Conservation (phyloP, 192 early-diverging fungal species). For the Coemansia sp. region DNA sequence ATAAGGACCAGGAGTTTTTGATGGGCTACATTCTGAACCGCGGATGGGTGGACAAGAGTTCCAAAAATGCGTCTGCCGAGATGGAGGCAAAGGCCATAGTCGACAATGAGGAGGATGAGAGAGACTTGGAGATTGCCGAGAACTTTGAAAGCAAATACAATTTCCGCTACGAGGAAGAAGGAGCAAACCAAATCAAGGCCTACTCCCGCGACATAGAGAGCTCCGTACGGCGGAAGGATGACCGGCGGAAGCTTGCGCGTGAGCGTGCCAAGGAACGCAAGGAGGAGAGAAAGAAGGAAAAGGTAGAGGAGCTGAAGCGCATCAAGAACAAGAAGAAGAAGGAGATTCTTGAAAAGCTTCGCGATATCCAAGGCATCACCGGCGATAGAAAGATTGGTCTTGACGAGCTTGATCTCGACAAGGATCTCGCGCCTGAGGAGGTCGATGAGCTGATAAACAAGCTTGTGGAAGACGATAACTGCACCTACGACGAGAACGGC, state of each 20-base stretch:
- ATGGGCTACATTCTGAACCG: slow-evolving; percentile 92
- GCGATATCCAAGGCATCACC: slow-evolving; percentile 84
- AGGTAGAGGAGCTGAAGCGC: slow-evolving; percentile 84
- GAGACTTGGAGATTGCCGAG: slow-evolving; percentile 76
- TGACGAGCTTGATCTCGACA: slow-evolving; percentile 79
- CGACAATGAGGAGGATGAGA: slow-evolving; percentile 75
- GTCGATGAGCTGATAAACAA: slow-evolving; percentile 84
- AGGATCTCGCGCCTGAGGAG: slow-evolving; percentile 88
- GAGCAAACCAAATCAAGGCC: slow-evolving; percentile 66
- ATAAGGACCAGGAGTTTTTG: slow-evolving; percentile 68
- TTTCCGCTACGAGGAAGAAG: slow-evolving; percentile 90
- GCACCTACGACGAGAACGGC: slow-evolving; percentile 54
- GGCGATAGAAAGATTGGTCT: slow-evolving; percentile 70
- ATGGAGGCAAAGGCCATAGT: slow-evolving; percentile 64
- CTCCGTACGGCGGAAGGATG: slow-evolving; percentile 80
- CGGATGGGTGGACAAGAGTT: slow-evolving; percentile 88
- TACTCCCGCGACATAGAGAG: slow-evolving; percentile 82
- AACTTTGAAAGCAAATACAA: slow-evolving; percentile 91
- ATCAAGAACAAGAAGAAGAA: slow-evolving; percentile 90
- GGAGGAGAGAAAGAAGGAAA: slow-evolving; percentile 65
- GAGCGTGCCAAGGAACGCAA: slow-evolving; percentile 72
- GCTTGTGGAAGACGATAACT: slow-evolving; percentile 58
- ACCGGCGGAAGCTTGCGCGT: slow-evolving; percentile 74
- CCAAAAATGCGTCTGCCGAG: slow-evolving; percentile 62
- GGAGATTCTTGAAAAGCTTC: slow-evolving; percentile 78